These are phyloP conservation scores for Leptographium lundbergii DNA, from an alignment of 2,329 filamentous ascomycete genomes.

Conservation along the genomic window DNA sequence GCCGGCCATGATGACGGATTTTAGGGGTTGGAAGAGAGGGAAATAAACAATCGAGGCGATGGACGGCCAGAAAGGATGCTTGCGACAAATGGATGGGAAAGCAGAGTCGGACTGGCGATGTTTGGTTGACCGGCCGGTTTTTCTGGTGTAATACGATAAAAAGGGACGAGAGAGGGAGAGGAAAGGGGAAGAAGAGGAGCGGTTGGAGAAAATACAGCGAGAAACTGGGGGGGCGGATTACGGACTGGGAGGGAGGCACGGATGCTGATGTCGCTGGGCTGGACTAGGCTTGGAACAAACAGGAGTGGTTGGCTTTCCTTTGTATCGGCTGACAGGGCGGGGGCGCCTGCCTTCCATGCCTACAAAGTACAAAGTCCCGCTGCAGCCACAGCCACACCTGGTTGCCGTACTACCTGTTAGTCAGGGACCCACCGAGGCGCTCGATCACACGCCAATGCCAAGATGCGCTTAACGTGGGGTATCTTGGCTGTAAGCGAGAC, in stretches of 20 bases:
- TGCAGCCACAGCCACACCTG: not conserved
- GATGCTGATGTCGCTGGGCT: not conserved
- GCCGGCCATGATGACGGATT: constrained; percentile 33
- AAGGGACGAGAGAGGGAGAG: not conserved
- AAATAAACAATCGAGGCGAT: not conserved
- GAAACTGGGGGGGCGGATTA: not conserved
- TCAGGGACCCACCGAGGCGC: not conserved
- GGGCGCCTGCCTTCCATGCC: not conserved
- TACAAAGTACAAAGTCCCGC: too few relatives aligned
- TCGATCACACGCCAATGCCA: not conserved
- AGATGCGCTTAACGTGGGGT: not conserved
- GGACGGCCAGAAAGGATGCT: not conserved
- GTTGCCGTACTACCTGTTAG: not conserved
- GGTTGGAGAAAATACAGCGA: not conserved
- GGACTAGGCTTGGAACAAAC: not conserved
- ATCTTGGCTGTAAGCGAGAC: not conserved
- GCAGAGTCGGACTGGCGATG: not conserved
- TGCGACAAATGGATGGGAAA: not conserved
- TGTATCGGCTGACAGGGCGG: not conserved
- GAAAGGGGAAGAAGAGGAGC: not conserved
- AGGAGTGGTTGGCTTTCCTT: not conserved
- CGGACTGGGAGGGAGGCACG: not conserved
- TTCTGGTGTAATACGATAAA: not conserved
- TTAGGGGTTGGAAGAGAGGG: not conserved
- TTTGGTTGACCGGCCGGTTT: not conserved